A percentile compares a stretch with the other conserved stretches of the same genome.
Conservation (phyloP, 1,284 basidiomycete genomes). For the Pascua guehoae region DNA sequence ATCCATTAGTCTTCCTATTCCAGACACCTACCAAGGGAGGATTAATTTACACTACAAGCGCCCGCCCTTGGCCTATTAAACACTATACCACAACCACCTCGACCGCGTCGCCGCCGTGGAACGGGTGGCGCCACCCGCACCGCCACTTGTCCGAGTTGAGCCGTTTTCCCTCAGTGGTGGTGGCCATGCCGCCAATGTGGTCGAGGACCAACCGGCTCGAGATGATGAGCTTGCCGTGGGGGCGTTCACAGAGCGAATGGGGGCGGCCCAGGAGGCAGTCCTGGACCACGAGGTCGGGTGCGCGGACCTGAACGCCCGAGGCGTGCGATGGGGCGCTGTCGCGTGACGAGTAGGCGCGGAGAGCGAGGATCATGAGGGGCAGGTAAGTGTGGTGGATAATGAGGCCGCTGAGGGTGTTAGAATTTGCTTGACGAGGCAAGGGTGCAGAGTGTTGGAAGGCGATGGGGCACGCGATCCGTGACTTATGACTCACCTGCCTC, state of each 20-base stretch:
- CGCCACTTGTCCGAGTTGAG: constrained; percentile 19
- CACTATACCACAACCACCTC: constrained; percentile 15
- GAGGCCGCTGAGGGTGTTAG: constrained; percentile 4
- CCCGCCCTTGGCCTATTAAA: not conserved
- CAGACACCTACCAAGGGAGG: too few relatives aligned
- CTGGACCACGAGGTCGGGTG: constrained; percentile 14
- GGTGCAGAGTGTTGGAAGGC: too few relatives aligned
- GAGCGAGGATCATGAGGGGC: constrained; percentile 3
- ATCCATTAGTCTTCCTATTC: too few relatives aligned
- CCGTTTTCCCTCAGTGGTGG: constrained; percentile 13
- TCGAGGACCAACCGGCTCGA: constrained; percentile 14
- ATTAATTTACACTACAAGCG: not conserved
- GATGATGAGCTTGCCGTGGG: constrained; percentile 6
- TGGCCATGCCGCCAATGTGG: constrained; percentile 22
- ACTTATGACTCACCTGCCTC: not conserved
- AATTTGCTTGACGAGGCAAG: too few relatives aligned
- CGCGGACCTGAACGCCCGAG: not conserved
- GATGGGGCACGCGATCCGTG: too few relatives aligned
- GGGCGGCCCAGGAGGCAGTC: constrained; percentile 12
- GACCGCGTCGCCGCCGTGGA: constrained; percentile 9
- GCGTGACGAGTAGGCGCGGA: constrained; percentile 4
- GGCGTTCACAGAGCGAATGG: constrained; percentile 1
- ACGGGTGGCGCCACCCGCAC: constrained; percentile 19
- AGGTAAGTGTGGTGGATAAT: constrained; percentile 15
- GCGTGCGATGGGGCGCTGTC: too few relatives aligned